Percentiles rank a stretch among this genome's conserved stretches.
phyloP scores from a whole-genome alignment of 2,329 filamentous ascomycete genomes.

The Aspergillus sp. region DNA sequence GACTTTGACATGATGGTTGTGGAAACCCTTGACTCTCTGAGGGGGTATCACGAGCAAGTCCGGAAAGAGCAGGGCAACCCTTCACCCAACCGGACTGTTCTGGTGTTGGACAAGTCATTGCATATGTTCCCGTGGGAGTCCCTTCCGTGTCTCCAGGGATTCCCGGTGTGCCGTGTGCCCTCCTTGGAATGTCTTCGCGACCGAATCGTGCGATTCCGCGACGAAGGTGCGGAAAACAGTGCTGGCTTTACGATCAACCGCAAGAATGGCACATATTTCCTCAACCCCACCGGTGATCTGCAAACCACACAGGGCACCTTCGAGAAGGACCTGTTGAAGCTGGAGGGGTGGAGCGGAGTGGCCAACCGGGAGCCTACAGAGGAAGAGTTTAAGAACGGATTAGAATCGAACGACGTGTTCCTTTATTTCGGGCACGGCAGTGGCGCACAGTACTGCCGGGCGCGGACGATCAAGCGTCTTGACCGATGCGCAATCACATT shows the following conservation, averaged over 20 bases:
- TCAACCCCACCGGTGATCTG: constrained; percentile 87
- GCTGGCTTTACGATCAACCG: constrained; percentile 55
- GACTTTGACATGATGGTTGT: constrained; percentile 92
- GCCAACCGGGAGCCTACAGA: constrained; percentile 72
- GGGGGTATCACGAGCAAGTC: constrained; percentile 67
- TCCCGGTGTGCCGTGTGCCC: constrained; percentile 82
- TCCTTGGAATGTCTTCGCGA: constrained; percentile 81
- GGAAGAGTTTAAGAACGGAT: constrained; percentile 68
- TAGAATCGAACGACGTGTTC: constrained; percentile 69
- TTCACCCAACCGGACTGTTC: constrained; percentile 67
- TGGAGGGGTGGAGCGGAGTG: constrained; percentile 66
- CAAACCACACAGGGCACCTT: constrained; percentile 77
- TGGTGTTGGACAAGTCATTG: constrained; percentile 87
- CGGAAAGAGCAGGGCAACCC: constrained; percentile 36
- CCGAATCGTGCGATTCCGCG: constrained; percentile 61
- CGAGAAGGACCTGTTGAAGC: constrained; percentile 60
- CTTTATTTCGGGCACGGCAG: constrained; percentile 97
- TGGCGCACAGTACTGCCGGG: constrained; percentile 89
- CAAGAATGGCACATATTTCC: constrained; percentile 63
- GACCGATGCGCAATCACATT: constrained; percentile 78
- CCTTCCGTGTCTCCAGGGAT: constrained; percentile 76
- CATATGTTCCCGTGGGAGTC: constrained; percentile 97
- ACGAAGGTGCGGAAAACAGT: constrained; percentile 22
- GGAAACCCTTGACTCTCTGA: constrained; percentile 81
- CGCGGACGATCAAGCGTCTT: constrained; percentile 76